phyloP scores from a whole-genome alignment of 306 rosid species.

The Sindora glabra region DNA sequence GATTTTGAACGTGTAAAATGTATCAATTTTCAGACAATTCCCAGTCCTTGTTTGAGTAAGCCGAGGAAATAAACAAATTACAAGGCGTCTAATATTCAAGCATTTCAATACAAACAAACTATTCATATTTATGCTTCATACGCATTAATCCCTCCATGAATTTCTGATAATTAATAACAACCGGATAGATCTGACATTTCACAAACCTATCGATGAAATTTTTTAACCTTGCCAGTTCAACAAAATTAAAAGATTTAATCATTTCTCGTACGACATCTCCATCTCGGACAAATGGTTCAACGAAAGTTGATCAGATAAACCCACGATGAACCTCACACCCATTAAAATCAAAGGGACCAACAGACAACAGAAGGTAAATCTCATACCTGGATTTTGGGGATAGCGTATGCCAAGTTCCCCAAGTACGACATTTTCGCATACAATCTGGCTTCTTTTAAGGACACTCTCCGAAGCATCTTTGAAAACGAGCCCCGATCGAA shows the following conservation, averaged over 20 bases:
- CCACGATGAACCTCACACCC: background rate
- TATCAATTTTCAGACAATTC: background rate
- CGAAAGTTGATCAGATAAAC: background rate
- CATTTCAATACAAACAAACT: background rate
- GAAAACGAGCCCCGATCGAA: conserved; percentile 65
- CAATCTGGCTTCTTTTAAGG: conserved; percentile 64
- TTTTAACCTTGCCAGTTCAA: background rate
- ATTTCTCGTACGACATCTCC: background rate
- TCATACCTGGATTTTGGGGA: conserved; percentile 64
- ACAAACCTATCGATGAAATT: background rate
- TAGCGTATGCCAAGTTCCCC: conserved; percentile 70
- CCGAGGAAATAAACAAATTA: background rate
- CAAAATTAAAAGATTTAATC: background rate
- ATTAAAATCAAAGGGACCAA: background rate
- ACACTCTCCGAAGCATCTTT: conserved; percentile 69
- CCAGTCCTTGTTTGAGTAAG: background rate
- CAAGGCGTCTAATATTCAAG: background rate
- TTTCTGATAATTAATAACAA: background rate
- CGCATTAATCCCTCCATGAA: background rate
- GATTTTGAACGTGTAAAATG: background rate
- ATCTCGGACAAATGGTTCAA: background rate
- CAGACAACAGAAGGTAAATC: background rate
- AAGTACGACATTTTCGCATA: conserved; percentile 84
- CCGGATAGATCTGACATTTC: conserved; percentile 4
- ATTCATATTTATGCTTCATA: background rate